Evolutionary conservation across 441 rosid genomes (phyloP).

Genomic region (Mallotus repandus): DNA sequence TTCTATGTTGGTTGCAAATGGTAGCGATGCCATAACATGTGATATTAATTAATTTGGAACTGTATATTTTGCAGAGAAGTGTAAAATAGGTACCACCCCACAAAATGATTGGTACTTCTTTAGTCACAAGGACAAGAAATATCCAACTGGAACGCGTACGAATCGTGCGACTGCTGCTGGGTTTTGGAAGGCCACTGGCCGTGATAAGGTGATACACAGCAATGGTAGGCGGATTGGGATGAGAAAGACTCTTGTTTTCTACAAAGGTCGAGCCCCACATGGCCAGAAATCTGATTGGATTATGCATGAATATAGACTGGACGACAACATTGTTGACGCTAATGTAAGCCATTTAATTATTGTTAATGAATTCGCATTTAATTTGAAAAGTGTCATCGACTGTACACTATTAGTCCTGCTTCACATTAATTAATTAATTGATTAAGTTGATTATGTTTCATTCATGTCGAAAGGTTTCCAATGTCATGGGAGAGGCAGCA

Average conservation of each 20-base stretch:
- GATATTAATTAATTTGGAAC: neutral
- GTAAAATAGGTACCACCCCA: constrained; percentile 85
- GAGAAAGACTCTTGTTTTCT: constrained; percentile 87
- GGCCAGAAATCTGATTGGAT: constrained; percentile 96
- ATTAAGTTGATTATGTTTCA: neutral
- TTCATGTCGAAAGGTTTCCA: constrained; percentile 29
- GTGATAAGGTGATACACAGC: constrained; percentile 80
- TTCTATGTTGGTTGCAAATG: too few relatives aligned
- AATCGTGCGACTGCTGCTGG: constrained; percentile 86
- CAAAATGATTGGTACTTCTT: constrained; percentile 97
- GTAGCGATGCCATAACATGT: neutral
- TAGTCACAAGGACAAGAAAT: constrained; percentile 91
- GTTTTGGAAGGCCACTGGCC: constrained; percentile 95
- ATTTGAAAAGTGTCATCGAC: neutral
- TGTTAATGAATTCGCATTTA: neutral
- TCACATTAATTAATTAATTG: neutral
- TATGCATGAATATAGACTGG: constrained; percentile 91
- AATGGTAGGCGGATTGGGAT: constrained; percentile 64
- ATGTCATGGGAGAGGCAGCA: constrained; percentile 42
- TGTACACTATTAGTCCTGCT: neutral
- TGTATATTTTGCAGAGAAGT: constrained; percentile 45
- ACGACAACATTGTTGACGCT: constrained; percentile 46
- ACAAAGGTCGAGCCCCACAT: constrained; percentile 87
- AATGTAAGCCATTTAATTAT: constrained; percentile 1
- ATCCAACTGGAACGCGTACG: constrained; percentile 88